A percentile compares a stretch with the other conserved stretches of the same genome.
Conservation (phyloP, 441 rosid genomes). For the Pelargonium australe region DNA sequence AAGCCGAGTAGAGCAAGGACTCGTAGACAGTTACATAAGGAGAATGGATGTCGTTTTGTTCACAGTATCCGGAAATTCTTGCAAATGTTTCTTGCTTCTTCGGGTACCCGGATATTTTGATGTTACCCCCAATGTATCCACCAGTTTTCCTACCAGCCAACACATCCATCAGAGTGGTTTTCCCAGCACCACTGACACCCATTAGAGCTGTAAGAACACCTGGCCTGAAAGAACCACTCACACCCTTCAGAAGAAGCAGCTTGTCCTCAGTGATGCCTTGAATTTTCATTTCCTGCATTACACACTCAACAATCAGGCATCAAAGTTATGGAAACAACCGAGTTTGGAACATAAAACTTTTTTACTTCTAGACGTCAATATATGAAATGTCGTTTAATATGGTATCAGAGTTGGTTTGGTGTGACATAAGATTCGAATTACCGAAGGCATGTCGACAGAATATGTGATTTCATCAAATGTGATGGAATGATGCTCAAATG, state of each 20-base stretch:
- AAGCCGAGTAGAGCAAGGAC: slow-evolving; percentile 61
- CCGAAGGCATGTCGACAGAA: slow-evolving; percentile 75
- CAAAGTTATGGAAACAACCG: too few species aligned
- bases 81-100: slow-evolving; percentile 70
- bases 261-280: slow-evolving; percentile 53
- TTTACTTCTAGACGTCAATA: too few species aligned
- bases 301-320: background rate
- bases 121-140: slow-evolving; percentile 54
- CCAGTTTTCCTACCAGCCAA: slow-evolving; percentile 67
- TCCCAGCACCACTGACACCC: slow-evolving; percentile 94
- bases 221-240: slow-evolving; percentile 83
- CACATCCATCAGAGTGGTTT: slow-evolving; percentile 74
- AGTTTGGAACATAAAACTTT: too few species aligned
- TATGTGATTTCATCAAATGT: slow-evolving; percentile 52
- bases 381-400: too few species aligned
- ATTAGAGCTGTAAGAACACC: slow-evolving; percentile 92
- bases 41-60: slow-evolving; percentile 30
- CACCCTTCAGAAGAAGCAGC: slow-evolving; percentile 58
- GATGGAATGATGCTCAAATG: slow-evolving; percentile 67
- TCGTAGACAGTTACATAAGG: slow-evolving; percentile 54
- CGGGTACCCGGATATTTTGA: slow-evolving; percentile 56
- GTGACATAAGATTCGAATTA: background rate
- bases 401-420: too few species aligned
- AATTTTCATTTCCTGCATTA: slow-evolving; percentile 46
- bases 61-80: slow-evolving; percentile 64